phyloP scores from a whole-genome alignment of 176 grass and related monocot genomes.

The Oryza longistaminata region DNA sequence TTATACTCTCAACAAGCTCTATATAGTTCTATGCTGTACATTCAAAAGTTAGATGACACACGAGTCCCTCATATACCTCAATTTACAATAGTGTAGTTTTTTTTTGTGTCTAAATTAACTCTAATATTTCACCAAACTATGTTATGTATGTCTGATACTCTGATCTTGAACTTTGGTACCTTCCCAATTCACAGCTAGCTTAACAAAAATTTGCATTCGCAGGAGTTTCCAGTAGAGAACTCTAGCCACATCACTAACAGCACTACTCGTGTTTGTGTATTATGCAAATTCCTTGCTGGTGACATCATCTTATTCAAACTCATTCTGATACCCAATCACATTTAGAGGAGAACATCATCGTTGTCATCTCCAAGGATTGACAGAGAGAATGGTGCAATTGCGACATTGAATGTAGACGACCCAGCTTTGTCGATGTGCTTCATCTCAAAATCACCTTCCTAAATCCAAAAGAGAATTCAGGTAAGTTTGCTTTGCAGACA shows the following conservation, averaged over 20 bases:
- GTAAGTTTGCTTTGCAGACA: not conserved
- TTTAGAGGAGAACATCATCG: slow-evolving; percentile 39
- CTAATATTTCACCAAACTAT: not conserved
- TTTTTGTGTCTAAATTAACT: not conserved
- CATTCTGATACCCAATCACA: not conserved
- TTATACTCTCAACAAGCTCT: slow-evolving; percentile 23
- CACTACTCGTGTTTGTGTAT: not conserved
- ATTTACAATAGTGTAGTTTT: not conserved
- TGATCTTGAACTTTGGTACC: not conserved
- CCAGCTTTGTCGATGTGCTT: slow-evolving; percentile 67
- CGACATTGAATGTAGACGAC: slow-evolving; percentile 63
- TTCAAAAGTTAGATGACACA: slow-evolving; percentile 1
- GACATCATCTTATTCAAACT: slow-evolving; percentile 6
- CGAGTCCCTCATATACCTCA: not conserved
- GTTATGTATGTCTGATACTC: not conserved
- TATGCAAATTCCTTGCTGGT: not conserved
- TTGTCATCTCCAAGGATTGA: slow-evolving; percentile 68
- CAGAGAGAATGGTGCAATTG: slow-evolving; percentile 71
- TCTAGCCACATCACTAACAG: slow-evolving; percentile 24
- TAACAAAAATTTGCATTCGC: not conserved
- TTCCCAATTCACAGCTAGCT: not conserved
- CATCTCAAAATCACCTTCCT: slow-evolving; percentile 92
- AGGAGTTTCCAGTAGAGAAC: not conserved
- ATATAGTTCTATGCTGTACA: slow-evolving; percentile 40
- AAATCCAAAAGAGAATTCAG: slow-evolving; percentile 13